phyloP scores from a whole-genome alignment of 768 basidiomycete genomes.

The Leucosporidium creatinivorum region DNA sequence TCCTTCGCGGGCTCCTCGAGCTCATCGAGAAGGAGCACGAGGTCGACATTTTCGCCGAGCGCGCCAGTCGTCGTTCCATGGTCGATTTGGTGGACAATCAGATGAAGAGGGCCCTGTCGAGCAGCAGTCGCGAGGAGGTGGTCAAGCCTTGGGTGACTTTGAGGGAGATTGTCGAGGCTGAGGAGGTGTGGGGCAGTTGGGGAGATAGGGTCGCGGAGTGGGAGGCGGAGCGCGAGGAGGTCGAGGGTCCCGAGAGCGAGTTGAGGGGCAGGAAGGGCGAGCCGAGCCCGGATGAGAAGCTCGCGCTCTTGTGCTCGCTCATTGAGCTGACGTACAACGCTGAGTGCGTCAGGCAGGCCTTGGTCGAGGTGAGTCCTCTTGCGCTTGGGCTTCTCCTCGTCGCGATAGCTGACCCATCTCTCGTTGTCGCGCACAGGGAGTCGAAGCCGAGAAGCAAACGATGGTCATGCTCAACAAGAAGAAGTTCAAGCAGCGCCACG shows the following conservation, averaged over 20 bases:
- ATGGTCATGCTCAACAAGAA: not conserved
- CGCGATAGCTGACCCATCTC: no score
- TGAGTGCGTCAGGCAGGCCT: constrained; percentile 2
- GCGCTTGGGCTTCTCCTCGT: not conserved
- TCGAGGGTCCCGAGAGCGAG: not conserved
- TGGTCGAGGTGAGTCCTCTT: not conserved
- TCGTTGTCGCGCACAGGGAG: not conserved
- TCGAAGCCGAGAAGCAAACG: not conserved
- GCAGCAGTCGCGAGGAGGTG: no score
- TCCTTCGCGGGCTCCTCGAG: constrained; percentile 7
- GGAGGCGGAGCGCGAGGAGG: not conserved
- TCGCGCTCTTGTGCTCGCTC: constrained; percentile 10
- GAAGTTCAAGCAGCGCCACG: not conserved
- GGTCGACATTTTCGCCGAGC: no score
- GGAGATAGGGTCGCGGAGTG: not conserved
- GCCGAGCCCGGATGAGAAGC: constrained; percentile 8
- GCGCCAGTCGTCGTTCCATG: no score
- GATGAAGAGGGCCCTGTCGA: no score
- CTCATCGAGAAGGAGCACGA: constrained; percentile 2
- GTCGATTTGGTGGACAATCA: no score
- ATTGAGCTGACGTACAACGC: constrained; percentile 11
- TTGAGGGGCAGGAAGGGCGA: not conserved
- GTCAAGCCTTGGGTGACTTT: no score
- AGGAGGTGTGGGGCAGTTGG: no score
- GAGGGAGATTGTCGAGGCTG: no score